Base-by-base conservation (phyloP, 768 basidiomycete species). In the Suillus lakei region DNA sequence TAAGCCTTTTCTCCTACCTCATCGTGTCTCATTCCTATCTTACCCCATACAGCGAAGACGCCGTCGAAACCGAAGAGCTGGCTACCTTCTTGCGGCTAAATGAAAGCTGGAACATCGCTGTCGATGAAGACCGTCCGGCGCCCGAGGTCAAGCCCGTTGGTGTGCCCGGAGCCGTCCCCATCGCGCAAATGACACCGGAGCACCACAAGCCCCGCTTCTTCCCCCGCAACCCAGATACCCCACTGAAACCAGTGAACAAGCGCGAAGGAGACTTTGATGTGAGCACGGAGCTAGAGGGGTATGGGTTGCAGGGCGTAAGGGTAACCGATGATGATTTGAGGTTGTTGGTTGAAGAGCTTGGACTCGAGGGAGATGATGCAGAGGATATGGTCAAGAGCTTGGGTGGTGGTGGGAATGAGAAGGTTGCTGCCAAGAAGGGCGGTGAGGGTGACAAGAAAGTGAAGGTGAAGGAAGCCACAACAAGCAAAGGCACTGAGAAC, bases 181-280 rank as follows among this genome's bases (percentile, higher is more conserved):
- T 93, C 12, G 78, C 88, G 9, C 86, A 94, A 73, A 94, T 94
- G 90, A 91, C 89, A 8, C 90, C 91, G n/a, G 86, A 90, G 46
- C 89, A 83, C 56, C 82, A 94, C 70, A 87, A 81, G 71, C 83
- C 81, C 63, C 85, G 86, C 70, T 80, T 87, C 55, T 81, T 87
- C 46, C 83, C 86, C 59, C 73, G 69, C 48, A 74, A 80, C 48
- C 74, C 79, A 0, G 71, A 76, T 15, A 83, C 83, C n/a, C 85
- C 85, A 15, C 73, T 82, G 54, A 85, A 80, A 65, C 85, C 88
- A 4, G 82, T 84, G 54, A 89, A 89, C 76, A 90, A 88, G 72
- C 77, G 80, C 32, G 80, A 84, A 43, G 82, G 81, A 26, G 80
- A 83, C 69, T 82, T 91, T 53, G 91, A 95, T 71, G 80, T 90